phyloP scores from a whole-genome alignment of 148 eudicot species.

The Rhododendron simsii region DNA sequence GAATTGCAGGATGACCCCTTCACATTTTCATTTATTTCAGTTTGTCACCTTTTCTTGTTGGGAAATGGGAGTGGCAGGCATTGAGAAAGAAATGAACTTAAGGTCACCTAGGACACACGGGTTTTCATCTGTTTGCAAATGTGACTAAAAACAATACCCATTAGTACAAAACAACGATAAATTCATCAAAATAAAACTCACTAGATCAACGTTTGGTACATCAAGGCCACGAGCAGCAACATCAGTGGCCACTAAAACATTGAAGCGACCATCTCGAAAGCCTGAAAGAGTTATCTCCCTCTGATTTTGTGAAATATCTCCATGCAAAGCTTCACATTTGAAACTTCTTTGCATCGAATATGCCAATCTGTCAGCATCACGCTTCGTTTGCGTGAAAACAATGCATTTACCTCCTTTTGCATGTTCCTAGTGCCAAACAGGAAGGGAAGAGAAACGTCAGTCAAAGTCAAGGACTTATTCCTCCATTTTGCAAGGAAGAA shows the following conservation, averaged over 20 bases:
- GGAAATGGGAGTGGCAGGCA: not conserved
- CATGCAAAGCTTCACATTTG: slow-evolving; percentile 79
- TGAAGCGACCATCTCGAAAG: slow-evolving; percentile 66
- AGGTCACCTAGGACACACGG: not conserved
- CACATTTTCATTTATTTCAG: not conserved
- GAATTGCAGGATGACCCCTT: not conserved
- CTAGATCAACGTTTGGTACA: slow-evolving; percentile 96
- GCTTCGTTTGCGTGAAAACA: slow-evolving; percentile 94
- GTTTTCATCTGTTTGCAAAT: not conserved
- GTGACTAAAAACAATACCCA: not conserved
- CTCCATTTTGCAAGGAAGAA: not conserved
- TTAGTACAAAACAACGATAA: not conserved
- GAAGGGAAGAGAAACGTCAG: not conserved
- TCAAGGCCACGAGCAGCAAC: slow-evolving; percentile 99
- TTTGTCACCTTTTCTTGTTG: not conserved
- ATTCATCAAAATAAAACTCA: slow-evolving; percentile 17
- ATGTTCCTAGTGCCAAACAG: slow-evolving; percentile 61
- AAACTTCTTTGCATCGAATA: slow-evolving; percentile 55
- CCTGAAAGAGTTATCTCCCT: slow-evolving; percentile 85
- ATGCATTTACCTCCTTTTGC: slow-evolving; percentile 93
- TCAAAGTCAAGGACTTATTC: not conserved
- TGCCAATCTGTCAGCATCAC: slow-evolving; percentile 85
- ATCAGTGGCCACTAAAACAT: slow-evolving; percentile 90
- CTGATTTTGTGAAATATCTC: slow-evolving; percentile 79
- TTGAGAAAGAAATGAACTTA: not conserved